These are phyloP conservation scores for Allantophomopsis lycopodina DNA, from an alignment of 2,329 filamentous ascomycete species.

Conservation along the genomic window DNA sequence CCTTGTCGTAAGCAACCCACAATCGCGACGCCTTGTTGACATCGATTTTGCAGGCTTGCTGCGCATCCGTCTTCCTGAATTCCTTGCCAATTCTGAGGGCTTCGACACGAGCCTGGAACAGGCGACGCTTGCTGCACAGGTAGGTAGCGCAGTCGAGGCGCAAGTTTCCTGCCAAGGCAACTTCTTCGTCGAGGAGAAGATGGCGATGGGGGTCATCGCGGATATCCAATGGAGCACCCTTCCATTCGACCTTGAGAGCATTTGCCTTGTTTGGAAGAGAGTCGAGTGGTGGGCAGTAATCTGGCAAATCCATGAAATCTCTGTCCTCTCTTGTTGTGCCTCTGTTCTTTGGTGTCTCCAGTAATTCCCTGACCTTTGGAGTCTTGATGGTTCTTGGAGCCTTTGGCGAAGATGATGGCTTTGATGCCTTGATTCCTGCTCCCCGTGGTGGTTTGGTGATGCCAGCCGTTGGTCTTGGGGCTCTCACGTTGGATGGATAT, in stretches of 20 bases:
- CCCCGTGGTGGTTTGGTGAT: not conserved
- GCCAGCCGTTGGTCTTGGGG: not conserved
- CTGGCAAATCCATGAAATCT: conserved; percentile 57
- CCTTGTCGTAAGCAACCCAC: conserved; percentile 78
- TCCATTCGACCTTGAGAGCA: conserved; percentile 76
- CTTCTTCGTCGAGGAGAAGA: conserved; percentile 66
- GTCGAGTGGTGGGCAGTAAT: conserved; percentile 57
- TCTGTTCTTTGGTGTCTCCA: conserved; percentile 20
- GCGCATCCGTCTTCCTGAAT: conserved; percentile 89
- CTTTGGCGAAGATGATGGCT: not conserved
- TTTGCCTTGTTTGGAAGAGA: conserved; percentile 55
- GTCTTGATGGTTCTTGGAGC: conserved; percentile 5
- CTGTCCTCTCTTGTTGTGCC: conserved; percentile 69
- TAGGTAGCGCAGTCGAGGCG: conserved; percentile 81
- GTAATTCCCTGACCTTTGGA: not conserved
- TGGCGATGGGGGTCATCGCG: conserved; percentile 54
- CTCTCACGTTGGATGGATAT: not conserved
- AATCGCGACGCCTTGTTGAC: conserved; percentile 95
- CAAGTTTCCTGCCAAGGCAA: conserved; percentile 62
- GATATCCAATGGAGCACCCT: conserved; percentile 66
- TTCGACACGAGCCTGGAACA: conserved; percentile 67
- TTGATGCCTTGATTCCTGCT: not conserved
- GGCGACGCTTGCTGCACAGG: conserved; percentile 81
- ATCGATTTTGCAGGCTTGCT: conserved; percentile 95
- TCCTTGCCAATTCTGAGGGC: conserved; percentile 57